Evolutionary conservation across 495 filamentous ascomycete genomes (phyloP).

Genomic region (Aspergillus cristatus): DNA sequence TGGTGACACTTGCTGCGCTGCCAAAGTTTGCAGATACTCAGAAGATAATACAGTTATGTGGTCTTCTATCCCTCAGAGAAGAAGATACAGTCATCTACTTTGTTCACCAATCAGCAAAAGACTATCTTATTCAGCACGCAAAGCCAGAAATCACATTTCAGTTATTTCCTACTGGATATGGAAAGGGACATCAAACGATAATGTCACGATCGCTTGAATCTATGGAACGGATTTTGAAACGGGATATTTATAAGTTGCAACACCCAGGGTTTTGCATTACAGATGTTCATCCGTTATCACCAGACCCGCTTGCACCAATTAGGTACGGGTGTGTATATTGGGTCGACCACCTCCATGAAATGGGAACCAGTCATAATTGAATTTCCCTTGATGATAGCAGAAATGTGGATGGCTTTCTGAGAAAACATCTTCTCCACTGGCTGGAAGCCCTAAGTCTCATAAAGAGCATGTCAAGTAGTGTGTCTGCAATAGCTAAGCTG

Average conservation of each 20-base stretch:
- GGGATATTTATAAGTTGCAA: conserved; percentile 12
- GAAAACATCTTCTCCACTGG: conserved; percentile 24
- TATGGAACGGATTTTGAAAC: conserved; percentile 9
- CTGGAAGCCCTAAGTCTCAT: conserved; percentile 27
- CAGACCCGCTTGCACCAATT: conserved; percentile 10
- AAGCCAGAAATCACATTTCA: conserved; percentile 1
- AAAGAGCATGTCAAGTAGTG: conserved; percentile 14
- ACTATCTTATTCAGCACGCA: conserved; percentile 17
- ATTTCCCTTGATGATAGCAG: conserved; percentile 5
- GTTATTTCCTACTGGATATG: conserved; percentile 7
- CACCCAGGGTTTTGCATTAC: not conserved
- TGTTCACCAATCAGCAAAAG: conserved; percentile 38
- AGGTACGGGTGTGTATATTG: conserved; percentile 30
- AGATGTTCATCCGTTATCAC: not conserved
- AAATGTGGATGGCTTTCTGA: conserved; percentile 13
- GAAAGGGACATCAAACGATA: conserved; percentile 17
- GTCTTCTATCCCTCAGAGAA: conserved; percentile 14
- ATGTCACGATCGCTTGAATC: conserved; percentile 17
- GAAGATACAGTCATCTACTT: conserved; percentile 19
- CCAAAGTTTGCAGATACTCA: conserved; percentile 2
- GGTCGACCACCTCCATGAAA: conserved; percentile 24
- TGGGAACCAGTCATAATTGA: not conserved
- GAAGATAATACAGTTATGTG: conserved; percentile 9
- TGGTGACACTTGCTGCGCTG: conserved; percentile 1
- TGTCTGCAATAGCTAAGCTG: conserved; percentile 10